Base-by-base conservation (phyloP, 768 basidiomycete genomes). In the Rhizopogon vinicolor region DNA sequence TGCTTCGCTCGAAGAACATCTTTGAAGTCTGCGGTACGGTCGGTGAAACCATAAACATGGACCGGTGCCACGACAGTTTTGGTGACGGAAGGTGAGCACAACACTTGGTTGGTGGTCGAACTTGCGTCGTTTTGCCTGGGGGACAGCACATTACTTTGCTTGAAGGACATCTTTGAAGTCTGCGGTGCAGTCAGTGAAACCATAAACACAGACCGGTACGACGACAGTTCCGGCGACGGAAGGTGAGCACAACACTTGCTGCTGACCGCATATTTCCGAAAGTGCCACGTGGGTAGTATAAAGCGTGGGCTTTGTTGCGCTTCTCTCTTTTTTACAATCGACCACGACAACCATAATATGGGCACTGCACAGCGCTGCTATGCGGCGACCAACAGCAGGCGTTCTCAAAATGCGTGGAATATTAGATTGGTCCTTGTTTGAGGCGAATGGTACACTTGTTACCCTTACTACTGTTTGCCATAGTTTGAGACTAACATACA, bases 1-100 rank as follows among this genome's bases (percentile, higher is more conserved):
- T 78, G 74, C 63, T 79, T 80, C 57, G 81, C 78, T 48, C 74
- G 66, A 40, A 87, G 62, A 44, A 75, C 63, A 57, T 78, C 68
- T 56, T 76, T 75, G 63, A 91, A 90, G 60, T 86, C 84, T 37
- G 72, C 62, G 18, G 89, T 91, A 37, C 84, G 78, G 73, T 87
- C 75, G 55, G 62, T 72, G 64, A 75, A 77, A 37, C 81, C 87
- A 88, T 88, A 41, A 44, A 41, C 50, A 57, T 33, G n/a, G 16
- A 55, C 41, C 49, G 42, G 31, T 39, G 51, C 28, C 39, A 41
- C 37, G 53, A 50, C 44, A 43, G 57, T 10, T 9, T 37, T 57
- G 25, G 55, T 44, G 45, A 48, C 6, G 49, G 50, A 58, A 43
- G 48, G 1, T 49, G 48, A 37, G 35, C 5, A 49, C 19, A 10